Evolutionary conservation across 2,329 filamentous ascomycete species (phyloP), one percentile per base, ranked within the genome.

Genomic region (Diaporthe caulivora): DNA sequence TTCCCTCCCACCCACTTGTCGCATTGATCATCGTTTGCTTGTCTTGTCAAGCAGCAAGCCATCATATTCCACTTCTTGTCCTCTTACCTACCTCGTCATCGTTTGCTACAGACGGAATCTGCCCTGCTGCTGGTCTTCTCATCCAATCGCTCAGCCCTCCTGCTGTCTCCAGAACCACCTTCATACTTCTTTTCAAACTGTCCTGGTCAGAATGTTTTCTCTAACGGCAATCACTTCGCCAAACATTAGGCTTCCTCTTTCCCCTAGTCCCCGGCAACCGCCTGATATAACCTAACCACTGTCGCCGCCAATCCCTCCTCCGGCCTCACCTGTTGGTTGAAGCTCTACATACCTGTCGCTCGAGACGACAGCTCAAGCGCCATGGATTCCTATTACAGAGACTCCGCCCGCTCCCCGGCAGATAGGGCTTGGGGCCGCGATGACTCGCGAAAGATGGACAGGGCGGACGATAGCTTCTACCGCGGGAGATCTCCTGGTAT

Each of bases 401-500:
- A 91, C 70, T 79, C 86, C 31, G 87, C 82, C 44, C 87, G 89
- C 51, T 91, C 89, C 37, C 88, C 89, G 2, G 82, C 80, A 60
- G 87, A 90, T 70, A 87, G 89, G 72, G 83, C 81, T 54, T 90
- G 88, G 87, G 83, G 79, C 74, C 87, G 88, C 65, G 89, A 90
- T 70, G 89, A 91, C 26, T 82, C 82, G 31, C 84, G 88, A 76
- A 87, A 88, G 77, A 86, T 89, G 9, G 88, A 90, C 40, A 84
- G 88, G 74, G n/a, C 31, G 15, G 84, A 85, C 64, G 91, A 93
- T 78, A 87, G 84, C 54, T 92, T 91, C 76, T 92, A 92, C 77
- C 88, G 92, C 74, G 89, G 88, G 75, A 89, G 92, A 81, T 94
- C 92, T 78, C 92, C 92, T 82, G 92, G 92, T 94, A 87, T 81